Conservation (phyloP, 192 early-diverging fungal species). For the Linnemannia zychae region DNA sequence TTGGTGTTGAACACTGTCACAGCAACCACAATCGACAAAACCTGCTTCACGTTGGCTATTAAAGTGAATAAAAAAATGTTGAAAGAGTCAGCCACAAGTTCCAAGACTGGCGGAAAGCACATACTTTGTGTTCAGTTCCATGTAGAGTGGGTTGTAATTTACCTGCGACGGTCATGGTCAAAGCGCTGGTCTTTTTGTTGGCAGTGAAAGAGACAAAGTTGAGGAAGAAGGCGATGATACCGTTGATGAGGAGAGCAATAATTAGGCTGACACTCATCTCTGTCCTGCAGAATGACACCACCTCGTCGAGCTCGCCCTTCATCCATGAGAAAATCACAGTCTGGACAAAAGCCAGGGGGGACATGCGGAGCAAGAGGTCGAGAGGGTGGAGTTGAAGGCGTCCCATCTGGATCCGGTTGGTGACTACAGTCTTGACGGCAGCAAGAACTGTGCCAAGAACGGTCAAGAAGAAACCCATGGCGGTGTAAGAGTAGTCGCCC, state of each 20-base stretch:
- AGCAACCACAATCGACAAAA: slow-evolving; percentile 72
- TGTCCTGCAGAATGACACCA: slow-evolving; percentile 55
- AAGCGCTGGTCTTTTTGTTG: slow-evolving; percentile 88
- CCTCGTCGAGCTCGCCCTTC: slow-evolving; percentile 73
- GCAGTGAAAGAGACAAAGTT: slow-evolving; percentile 89
- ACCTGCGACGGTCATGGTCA: slow-evolving; percentile 85
- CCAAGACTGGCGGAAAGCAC: too few relatives aligned
- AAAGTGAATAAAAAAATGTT: neutral
- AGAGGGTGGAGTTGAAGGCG: slow-evolving; percentile 83
- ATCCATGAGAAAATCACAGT: slow-evolving; percentile 72
- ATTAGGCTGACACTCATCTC: slow-evolving; percentile 59
- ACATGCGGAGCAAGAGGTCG: slow-evolving; percentile 85
- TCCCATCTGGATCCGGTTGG: slow-evolving; percentile 86
- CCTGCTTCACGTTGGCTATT: slow-evolving; percentile 80
- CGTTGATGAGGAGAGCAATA: slow-evolving; percentile 78
- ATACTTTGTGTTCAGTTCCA: too few relatives aligned
- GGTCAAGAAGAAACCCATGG: slow-evolving; percentile 82
- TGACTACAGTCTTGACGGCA: slow-evolving; percentile 86
- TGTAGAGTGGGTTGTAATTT: slow-evolving; percentile 34
- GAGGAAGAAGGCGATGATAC: slow-evolving; percentile 86
- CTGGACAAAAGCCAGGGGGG: slow-evolving; percentile 82
- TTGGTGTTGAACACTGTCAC: slow-evolving; percentile 72
- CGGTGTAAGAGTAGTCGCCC: slow-evolving; percentile 82
- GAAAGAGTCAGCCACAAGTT: neutral
- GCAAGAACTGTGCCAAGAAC: slow-evolving; percentile 84